A percentile compares a stretch with the other conserved stretches of the same genome.
Evolutionary conservation across 805 yeast genomes (phyloP).

Genomic region (Cyberlindnera galapagoensis): DNA sequence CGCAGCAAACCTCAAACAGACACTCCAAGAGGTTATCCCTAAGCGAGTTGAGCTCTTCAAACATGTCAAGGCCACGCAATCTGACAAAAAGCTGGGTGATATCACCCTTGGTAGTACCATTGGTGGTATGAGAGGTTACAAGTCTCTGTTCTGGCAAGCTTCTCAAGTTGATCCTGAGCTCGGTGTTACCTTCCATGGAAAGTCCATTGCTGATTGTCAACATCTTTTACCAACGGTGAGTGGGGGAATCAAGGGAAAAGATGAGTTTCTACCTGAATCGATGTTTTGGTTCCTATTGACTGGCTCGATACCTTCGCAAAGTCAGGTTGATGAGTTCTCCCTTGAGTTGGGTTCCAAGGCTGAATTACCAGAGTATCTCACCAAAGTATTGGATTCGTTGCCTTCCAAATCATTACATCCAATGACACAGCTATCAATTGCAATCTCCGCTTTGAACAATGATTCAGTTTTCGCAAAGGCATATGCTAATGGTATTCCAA

Average conservation of each 20-base stretch:
- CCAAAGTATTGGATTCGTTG: conserved; percentile 51
- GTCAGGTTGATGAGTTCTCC: conserved; percentile 50
- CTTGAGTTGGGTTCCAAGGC: conserved; percentile 60
- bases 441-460: conserved; percentile 65
- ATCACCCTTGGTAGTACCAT: conserved; percentile 37
- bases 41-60: conserved; percentile 33
- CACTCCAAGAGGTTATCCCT: conserved; percentile 33
- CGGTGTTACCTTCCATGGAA: conserved; percentile 76
- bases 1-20: conserved; percentile 20
- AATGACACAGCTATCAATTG: conserved; percentile 78
- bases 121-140: conserved; percentile 80
- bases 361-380: conserved; percentile 57
- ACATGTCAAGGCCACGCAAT: conserved; percentile 32
- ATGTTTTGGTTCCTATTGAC: conserved; percentile 76
- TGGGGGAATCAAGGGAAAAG: conserved; percentile 38
- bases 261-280: conserved; percentile 66
- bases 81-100: conserved; percentile 35
- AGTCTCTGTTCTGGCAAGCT: conserved; percentile 74
- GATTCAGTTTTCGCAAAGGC: conserved; percentile 68
- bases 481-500: conserved; percentile 63
- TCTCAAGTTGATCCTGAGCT: conserved; percentile 68
- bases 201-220: conserved; percentile 69
- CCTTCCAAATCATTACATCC: conserved; percentile 66
- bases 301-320: conserved; percentile 60
- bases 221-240: conserved; percentile 55